phyloP scores from a whole-genome alignment of 345 rosid species.

The Gossypium australe region DNA sequence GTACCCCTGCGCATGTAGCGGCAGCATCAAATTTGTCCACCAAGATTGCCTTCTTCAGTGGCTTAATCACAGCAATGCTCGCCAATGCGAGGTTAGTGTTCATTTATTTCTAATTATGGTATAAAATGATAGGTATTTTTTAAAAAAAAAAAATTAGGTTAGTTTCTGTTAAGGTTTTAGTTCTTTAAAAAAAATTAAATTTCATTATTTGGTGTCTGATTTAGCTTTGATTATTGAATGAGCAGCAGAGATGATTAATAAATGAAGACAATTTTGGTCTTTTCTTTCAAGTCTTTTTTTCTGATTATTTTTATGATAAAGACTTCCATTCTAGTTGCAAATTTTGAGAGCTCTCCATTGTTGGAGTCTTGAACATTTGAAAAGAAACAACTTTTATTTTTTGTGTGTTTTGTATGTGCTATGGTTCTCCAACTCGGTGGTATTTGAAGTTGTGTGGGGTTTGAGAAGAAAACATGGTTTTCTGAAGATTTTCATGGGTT shows the following conservation, averaged over 20 bases:
- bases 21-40: constrained; percentile 96
- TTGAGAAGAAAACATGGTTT: background rate
- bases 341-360: background rate
- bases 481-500: constrained; percentile 1
- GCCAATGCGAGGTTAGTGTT: constrained; percentile 89
- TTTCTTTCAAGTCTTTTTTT: background rate
- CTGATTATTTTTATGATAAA: background rate
- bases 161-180: constrained; percentile 1
- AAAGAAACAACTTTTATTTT: background rate
- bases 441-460: background rate
- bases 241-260: background rate
- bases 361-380: background rate
- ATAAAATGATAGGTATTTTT: constrained; percentile 6
- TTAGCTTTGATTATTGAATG: background rate
- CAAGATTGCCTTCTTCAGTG: constrained; percentile 99
- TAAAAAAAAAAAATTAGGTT: background rate
- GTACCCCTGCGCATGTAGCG: constrained; percentile 98
- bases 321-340: background rate
- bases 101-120: background rate
- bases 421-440: background rate
- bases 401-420: background rate
- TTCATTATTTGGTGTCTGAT: background rate
- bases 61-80: constrained; percentile 98
- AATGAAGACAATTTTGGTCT: background rate
- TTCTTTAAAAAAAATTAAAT: background rate